Evolutionary conservation across 352 stramenopile genomes (phyloP).

Genomic region (Globisporangium viniferum): DNA sequence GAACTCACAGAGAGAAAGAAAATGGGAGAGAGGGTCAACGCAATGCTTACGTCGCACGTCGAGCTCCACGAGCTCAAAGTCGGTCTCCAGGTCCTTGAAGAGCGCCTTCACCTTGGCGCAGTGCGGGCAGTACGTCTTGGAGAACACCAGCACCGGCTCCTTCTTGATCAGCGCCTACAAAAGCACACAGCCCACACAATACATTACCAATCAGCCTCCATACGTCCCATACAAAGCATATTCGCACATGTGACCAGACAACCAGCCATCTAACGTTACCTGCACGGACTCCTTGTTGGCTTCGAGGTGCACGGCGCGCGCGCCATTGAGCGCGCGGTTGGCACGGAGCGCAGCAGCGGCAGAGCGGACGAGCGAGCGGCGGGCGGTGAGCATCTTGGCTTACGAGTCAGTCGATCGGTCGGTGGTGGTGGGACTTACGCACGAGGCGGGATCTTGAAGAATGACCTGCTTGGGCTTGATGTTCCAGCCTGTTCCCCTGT

Average conservation of each 20-base stretch:
- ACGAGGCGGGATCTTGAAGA: conserved; percentile 5
- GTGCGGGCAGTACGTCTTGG: conserved; percentile 95
- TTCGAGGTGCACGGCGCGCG: conserved; percentile 56
- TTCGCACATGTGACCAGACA: background rate
- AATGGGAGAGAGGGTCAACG: no score
- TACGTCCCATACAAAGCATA: background rate
- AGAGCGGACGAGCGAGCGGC: conserved; percentile 3
- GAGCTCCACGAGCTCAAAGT: conserved; percentile 69
- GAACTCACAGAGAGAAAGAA: no score
- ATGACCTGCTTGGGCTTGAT: conserved; percentile 10
- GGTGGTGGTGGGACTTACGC: background rate
- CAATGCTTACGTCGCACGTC: conserved; percentile 44
- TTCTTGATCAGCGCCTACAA: conserved; percentile 54
- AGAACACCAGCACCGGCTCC: conserved; percentile 90
- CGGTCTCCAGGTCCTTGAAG: conserved; percentile 69
- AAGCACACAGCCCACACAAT: background rate
- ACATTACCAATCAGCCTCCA: background rate
- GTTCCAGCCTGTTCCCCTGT: background rate
- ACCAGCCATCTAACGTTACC: conserved; percentile 20
- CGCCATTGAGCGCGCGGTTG: conserved; percentile 16
- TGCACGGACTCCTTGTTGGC: conserved; percentile 55
- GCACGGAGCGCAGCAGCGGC: conserved; percentile 10
- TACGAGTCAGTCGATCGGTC: background rate
- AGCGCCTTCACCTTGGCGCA: conserved; percentile 89
- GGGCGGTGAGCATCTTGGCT: conserved; percentile 11